A percentile compares a stretch with the other conserved stretches of the same genome.
phyloP scores from a whole-genome alignment of 352 stramenopile genomes.

The Plasmopara halstedii region DNA sequence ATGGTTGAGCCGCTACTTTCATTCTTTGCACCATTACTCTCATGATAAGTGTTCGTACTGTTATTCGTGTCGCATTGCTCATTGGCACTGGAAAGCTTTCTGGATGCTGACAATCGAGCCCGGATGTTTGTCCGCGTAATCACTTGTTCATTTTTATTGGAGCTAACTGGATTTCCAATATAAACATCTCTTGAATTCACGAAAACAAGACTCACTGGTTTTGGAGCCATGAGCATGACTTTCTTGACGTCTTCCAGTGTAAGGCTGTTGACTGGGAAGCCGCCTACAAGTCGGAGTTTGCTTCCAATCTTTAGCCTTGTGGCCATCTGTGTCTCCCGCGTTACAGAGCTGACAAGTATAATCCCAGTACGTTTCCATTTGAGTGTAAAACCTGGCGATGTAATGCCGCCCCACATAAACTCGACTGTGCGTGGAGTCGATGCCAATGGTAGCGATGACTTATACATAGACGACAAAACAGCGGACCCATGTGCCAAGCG shows the following conservation, averaged over 20 bases:
- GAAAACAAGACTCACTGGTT: constrained; percentile 75
- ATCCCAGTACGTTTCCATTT: constrained; percentile 64
- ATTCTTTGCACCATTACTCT: constrained; percentile 19
- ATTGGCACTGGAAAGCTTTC: constrained; percentile 14
- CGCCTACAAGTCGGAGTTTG: constrained; percentile 64
- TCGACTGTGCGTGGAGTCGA: constrained; percentile 48
- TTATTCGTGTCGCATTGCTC: constrained; percentile 16
- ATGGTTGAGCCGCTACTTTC: constrained; percentile 13
- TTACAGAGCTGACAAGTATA: constrained; percentile 62
- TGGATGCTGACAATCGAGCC: constrained; percentile 8
- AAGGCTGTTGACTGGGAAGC: constrained; percentile 63
- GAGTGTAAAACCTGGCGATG: constrained; percentile 57
- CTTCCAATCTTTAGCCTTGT: constrained; percentile 48
- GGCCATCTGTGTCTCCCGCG: constrained; percentile 13
- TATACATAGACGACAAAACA: too few relatives aligned
- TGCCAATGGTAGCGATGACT: constrained; percentile 10
- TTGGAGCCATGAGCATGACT: constrained; percentile 61
- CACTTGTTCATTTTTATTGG: constrained; percentile 28
- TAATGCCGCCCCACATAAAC: constrained; percentile 57
- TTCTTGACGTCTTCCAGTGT: constrained; percentile 72
- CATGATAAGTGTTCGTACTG: constrained; percentile 11
- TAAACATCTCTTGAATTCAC: constrained; percentile 45
- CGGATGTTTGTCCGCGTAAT: constrained; percentile 7
- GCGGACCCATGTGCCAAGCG: too few relatives aligned
- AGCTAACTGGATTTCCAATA: constrained; percentile 9